Evolutionary conservation across 129 eudicot species (phyloP), one percentile per base, ranked within the genome.

Genomic region (Centella asiatica): DNA sequence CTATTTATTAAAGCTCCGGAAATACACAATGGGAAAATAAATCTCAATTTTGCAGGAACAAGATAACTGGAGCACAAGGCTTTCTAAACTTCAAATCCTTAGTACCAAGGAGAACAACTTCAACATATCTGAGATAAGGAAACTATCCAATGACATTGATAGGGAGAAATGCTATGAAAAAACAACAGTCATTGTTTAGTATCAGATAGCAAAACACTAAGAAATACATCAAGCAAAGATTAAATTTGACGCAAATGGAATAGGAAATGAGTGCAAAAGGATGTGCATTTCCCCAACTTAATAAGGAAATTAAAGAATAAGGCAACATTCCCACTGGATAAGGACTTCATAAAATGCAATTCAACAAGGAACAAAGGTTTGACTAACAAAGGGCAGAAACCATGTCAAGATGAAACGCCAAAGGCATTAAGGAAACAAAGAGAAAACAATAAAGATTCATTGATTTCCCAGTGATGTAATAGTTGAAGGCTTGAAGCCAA

Each of bases 391-490:
- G 8, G 34, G n/a, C 6, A 28, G 57, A 44, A 45, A 45, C 33
- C 56, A 56, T 25, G 9, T 36, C 23, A 45, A 55, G 6, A 42
- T 20, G 49, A 44, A 55, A 44, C 13, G 27, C 44, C 19, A 26
- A 53, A 24, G 63, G 19, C 6, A 10, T 23, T 28, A 31, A 25
- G 45, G 22, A 53, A 39, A 39, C 33, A 39, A 26, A 37, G 49
- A 15, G 27, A 49, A 46, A 14, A 11, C 27, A 48, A 69, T n/a
- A 34, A 14, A 60, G 39, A 48, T 31, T 48, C 44, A 26, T 27
- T 26, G 32, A 49, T 60, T 51, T n/a, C 57, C n/a, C 67, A 49
- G 42, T 36, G 25, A 27, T 62, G 14, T n/a, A 60, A 61, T 19
- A 57, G 66, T 39, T 18, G 34, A 39, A n/a, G 44, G 31, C 44